Percentiles rank a stretch among this genome's conserved stretches.
These are phyloP conservation scores for Boechera divaricarpa DNA, from an alignment of 345 rosid genomes.

Conservation along the genomic window DNA sequence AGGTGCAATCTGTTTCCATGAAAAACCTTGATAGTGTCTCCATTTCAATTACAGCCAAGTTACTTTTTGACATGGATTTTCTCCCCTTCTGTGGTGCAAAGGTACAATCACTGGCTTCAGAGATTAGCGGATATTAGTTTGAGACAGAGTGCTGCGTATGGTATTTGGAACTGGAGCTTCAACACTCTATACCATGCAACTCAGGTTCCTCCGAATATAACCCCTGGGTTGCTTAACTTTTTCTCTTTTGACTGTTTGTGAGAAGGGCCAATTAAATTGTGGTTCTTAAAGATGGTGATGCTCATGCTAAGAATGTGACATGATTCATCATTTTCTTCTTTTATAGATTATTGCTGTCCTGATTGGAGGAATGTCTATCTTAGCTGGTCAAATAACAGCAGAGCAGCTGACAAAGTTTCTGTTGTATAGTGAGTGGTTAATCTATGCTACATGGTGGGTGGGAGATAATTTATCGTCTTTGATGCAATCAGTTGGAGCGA, in stretches of 20 bases:
- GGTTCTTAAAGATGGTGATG: conserved; percentile 7
- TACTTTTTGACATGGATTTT: conserved; percentile 34
- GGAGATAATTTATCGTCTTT: conserved; percentile 89
- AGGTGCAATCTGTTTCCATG: conserved; percentile 52
- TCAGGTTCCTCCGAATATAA: conserved; percentile 60
- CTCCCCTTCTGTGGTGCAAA: conserved; percentile 44
- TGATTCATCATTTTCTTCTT: conserved; percentile 28
- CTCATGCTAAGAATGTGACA: conserved; percentile 35
- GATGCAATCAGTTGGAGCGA: conserved; percentile 99
- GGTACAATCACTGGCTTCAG: conserved; percentile 82
- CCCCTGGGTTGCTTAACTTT: background rate
- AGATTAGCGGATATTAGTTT: conserved; percentile 84
- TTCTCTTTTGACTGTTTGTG: background rate
- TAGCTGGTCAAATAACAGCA: conserved; percentile 84
- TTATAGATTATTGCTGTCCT: conserved; percentile 84
- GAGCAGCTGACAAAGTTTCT: conserved; percentile 95
- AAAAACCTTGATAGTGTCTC: conserved; percentile 14
- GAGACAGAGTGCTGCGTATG: conserved; percentile 98
- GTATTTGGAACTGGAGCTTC: conserved; percentile 90
- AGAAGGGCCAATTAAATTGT: conserved; percentile 9
- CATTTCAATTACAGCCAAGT: conserved; percentile 14
- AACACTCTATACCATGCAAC: conserved; percentile 90
- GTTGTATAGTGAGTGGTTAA: conserved; percentile 96
- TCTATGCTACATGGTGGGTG: conserved; percentile 97
- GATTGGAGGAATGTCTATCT: conserved; percentile 87